phyloP scores from a whole-genome alignment of 768 basidiomycete species.

The Solioccasus polychromus region DNA sequence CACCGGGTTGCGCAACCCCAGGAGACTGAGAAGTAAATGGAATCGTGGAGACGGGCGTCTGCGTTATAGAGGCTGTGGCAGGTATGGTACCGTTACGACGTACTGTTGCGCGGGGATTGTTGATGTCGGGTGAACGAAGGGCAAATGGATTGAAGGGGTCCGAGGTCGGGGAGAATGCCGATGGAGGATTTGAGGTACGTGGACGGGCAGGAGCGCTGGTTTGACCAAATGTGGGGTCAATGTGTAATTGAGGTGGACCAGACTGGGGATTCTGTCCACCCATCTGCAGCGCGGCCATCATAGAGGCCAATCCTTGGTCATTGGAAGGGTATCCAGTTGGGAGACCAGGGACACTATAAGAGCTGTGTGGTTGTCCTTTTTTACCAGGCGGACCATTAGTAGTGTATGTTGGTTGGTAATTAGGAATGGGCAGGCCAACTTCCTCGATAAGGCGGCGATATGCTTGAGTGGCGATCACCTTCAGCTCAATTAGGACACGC shows the following conservation, averaged over 20 bases:
- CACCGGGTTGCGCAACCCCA: constrained; percentile 51
- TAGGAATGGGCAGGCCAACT: constrained; percentile 87
- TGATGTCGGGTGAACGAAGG: constrained; percentile 46
- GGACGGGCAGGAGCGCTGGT: constrained; percentile 44
- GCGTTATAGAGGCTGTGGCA: constrained; percentile 32
- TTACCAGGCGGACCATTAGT: constrained; percentile 56
- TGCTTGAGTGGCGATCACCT: constrained; percentile 92
- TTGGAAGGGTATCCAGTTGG: constrained; percentile 79
- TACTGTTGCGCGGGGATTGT: constrained; percentile 47
- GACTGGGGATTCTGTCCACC: constrained; percentile 84
- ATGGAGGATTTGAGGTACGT: constrained; percentile 40
- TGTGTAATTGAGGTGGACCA: constrained; percentile 68
- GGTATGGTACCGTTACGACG: constrained; percentile 42
- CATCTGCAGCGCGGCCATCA: constrained; percentile 93
- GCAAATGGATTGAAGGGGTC: constrained; percentile 61
- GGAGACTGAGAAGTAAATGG: constrained; percentile 64
- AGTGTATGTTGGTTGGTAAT: constrained; percentile 78
- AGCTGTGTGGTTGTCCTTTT: constrained; percentile 52
- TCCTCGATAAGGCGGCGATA: constrained; percentile 93
- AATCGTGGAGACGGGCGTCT: constrained; percentile 31
- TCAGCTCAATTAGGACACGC: constrained; percentile 84
- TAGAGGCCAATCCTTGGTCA: constrained; percentile 82
- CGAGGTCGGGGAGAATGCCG: constrained; percentile 48
- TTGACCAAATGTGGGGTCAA: constrained; percentile 60
- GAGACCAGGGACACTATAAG: constrained; percentile 69